Base-by-base conservation (phyloP, 2,329 filamentous ascomycete species). In the Penicillium sp. region DNA sequence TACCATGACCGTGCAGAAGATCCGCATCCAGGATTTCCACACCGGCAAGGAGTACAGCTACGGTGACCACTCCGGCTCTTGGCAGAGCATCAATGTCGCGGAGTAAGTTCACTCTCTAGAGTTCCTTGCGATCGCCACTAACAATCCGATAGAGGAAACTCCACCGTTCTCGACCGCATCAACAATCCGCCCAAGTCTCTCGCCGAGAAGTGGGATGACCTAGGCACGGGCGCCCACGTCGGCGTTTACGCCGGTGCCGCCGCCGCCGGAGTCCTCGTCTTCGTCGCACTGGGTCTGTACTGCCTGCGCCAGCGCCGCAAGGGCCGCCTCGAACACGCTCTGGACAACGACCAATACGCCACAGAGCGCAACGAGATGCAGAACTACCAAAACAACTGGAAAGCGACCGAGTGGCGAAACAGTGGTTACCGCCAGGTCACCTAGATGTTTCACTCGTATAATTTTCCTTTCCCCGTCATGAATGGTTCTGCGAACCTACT, bases 1-100 rank as follows among this genome's bases (percentile, higher is more conserved):
- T 72, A 85, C 79, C 60, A 92, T 92, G 88, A 83, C 81, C 43
- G 80, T 92, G 53, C 81, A 88, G 75, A 81, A 77, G 38, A 70
- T 84, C 14, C 77, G 77, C n/a, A 76, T 80, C 31, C 61, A 77
- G 50, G 83, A 81, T 69, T 86, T 83, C 65, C 80, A 77, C 35
- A 80, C 82, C 2, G 78, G 75, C 48, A 85, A 84, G 65, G 82
- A 85, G 66, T 92, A 91, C 66, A 69, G 78, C 22, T 91, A 84
- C 59, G 79, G 77, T 5, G 86, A 89, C 63, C 69, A 74, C 27
- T 75, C 79, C 0, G 88, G 88, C 46, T 74, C 71, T 39, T 89
- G 79, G 77, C 60, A 87, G 63, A 88, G 84, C 70, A 88, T 89
- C 67, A 76, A 86, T 44, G 61, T 82, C 82, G 63, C 62, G 20